A percentile compares a stretch with the other conserved stretches of the same genome.
Conservation (phyloP, 306 rosid genomes). For the Pyrus bretschneideri region DNA sequence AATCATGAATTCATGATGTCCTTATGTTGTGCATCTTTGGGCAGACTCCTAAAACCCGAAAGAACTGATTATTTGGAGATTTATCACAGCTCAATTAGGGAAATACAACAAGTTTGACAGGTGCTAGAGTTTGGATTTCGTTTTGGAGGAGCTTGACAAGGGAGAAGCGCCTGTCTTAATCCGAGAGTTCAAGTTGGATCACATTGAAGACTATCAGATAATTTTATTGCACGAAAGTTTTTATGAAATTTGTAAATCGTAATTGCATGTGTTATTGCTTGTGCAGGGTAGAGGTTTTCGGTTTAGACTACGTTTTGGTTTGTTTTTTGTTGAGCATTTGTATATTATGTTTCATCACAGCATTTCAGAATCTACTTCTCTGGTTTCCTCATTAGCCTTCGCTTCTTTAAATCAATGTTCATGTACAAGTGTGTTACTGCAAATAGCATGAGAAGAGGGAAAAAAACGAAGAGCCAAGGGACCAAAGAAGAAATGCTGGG, state of each 20-base stretch:
- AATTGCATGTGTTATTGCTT: constrained; percentile 24
- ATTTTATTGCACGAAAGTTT: constrained; percentile 23
- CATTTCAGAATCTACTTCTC: neutral
- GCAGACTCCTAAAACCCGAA: constrained; percentile 61
- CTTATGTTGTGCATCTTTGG: neutral
- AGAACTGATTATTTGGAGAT: constrained; percentile 31
- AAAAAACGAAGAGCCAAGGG: too few relatives aligned
- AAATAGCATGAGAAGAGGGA: too few relatives aligned
- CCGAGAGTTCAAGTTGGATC: constrained; percentile 4
- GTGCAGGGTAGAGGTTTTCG: constrained; percentile 36
- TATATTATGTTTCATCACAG: constrained; percentile 5
- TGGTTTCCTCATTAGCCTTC: neutral
- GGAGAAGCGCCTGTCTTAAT: constrained; percentile 17
- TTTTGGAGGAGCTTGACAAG: constrained; percentile 30
- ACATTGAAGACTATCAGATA: constrained; percentile 19
- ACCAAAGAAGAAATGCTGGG: too few relatives aligned
- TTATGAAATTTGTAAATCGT: constrained; percentile 30
- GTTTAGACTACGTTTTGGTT: constrained; percentile 26
- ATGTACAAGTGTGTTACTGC: too few relatives aligned
- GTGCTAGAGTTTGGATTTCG: constrained; percentile 21
- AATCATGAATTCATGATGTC: neutral
- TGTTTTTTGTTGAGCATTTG: constrained; percentile 15
- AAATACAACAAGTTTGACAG: constrained; percentile 23
- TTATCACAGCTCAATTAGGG: constrained; percentile 31
- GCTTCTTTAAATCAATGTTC: neutral